These are phyloP conservation scores for Vitis hybrid DNA, from an alignment of 177 flowering plant genomes.

Conservation along the genomic window DNA sequence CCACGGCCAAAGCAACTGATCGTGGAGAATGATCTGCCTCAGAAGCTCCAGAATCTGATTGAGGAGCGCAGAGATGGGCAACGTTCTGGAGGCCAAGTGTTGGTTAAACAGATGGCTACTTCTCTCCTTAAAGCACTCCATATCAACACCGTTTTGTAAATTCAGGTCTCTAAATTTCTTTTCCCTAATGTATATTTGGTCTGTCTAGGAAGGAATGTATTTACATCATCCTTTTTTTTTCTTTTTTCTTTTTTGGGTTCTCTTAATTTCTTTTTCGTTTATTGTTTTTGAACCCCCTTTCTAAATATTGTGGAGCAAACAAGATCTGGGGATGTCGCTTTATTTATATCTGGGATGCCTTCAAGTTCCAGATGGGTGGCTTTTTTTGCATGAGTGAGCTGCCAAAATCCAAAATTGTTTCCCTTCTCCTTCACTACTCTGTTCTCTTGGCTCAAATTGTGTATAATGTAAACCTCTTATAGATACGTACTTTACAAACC, in stretches of 20 bases:
- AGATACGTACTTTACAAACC: background rate
- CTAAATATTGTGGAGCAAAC: background rate
- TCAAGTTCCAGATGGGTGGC: background rate
- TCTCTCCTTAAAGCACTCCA: conserved; percentile 97
- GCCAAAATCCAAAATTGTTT: background rate
- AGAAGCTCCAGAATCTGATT: conserved; percentile 86
- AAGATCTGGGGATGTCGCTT: background rate
- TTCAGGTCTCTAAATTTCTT: conserved; percentile 10
- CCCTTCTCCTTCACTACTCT: background rate
- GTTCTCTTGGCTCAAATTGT: background rate
- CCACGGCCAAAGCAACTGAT: conserved; percentile 97
- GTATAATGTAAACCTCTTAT: conserved; percentile 1
- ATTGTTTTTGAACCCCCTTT: background rate
- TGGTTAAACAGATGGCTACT: conserved; percentile 99
- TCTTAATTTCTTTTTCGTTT: background rate
- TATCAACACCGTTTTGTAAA: conserved; percentile 90
- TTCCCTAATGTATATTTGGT: conserved; percentile 11
- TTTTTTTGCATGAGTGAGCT: background rate
- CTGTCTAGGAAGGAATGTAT: background rate
- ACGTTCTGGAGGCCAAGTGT: conserved; percentile 89
- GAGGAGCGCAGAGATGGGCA: conserved; percentile 98
- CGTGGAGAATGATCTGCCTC: conserved; percentile 96
- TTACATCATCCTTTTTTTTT: background rate
- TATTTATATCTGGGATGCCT: background rate
- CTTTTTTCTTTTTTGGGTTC: background rate